phyloP scores from a whole-genome alignment of 805 yeast genomes.

The Ogataea sp. region DNA sequence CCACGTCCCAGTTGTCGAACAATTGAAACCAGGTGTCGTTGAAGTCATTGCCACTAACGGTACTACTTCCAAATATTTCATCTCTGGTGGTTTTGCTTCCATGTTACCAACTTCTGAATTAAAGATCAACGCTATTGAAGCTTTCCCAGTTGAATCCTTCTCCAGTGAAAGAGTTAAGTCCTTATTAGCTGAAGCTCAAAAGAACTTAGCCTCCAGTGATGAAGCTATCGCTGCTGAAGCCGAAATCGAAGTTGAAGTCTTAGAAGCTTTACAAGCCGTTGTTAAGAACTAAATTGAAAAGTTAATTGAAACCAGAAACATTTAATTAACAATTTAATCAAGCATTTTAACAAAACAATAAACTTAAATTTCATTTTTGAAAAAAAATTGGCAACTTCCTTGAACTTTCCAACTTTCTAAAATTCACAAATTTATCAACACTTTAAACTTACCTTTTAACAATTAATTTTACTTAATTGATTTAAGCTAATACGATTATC shows the following conservation, averaged over 20 bases:
- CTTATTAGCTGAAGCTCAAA: slow-evolving; percentile 88
- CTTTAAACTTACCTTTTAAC: too few relatives aligned
- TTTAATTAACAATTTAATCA: too few relatives aligned
- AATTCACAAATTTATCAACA: too few relatives aligned
- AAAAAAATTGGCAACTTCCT: too few relatives aligned
- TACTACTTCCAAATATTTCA: slow-evolving; percentile 74
- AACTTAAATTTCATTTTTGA: too few relatives aligned
- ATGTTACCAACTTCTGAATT: slow-evolving; percentile 91
- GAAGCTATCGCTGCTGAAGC: slow-evolving; percentile 92
- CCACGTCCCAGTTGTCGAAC: slow-evolving; percentile 97
- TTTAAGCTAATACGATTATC: too few relatives aligned
- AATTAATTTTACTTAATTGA: too few relatives aligned
- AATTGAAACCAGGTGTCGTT: slow-evolving; percentile 91
- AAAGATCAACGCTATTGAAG: slow-evolving; percentile 91
- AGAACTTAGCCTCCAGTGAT: slow-evolving; percentile 77
- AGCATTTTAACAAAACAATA: not conserved
- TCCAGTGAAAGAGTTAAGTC: slow-evolving; percentile 71
- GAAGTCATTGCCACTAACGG: slow-evolving; percentile 77
- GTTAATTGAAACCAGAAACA: too few relatives aligned
- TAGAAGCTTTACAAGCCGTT: slow-evolving; percentile 85
- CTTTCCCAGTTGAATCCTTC: slow-evolving; percentile 84
- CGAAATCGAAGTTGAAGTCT: slow-evolving; percentile 88
- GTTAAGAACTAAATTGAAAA: slow-evolving; percentile 33
- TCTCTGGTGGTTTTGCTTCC: slow-evolving; percentile 94
- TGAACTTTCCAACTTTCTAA: too few relatives aligned